A percentile compares a stretch with the other conserved stretches of the same genome.
Evolutionary conservation across 768 basidiomycete genomes (phyloP).

Genomic region (Boletus sp.): DNA sequence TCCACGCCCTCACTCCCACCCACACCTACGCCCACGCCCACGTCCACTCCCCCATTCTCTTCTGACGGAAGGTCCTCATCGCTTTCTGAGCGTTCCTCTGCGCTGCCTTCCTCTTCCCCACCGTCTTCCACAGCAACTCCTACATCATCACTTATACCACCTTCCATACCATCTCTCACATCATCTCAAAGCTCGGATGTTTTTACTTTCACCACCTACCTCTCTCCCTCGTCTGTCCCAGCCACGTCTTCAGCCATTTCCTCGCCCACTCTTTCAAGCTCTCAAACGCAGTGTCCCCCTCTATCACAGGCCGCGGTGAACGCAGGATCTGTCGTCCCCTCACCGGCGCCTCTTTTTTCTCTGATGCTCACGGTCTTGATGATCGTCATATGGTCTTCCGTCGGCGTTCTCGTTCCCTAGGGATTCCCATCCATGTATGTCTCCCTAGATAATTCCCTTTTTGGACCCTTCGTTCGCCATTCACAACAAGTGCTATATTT

Average conservation of each 20-base stretch:
- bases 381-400: conserved; percentile 22
- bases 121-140: background rate
- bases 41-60: background rate
- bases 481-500: background rate
- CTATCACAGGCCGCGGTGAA: conserved; percentile 1
- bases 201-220: background rate
- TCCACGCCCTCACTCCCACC: background rate
- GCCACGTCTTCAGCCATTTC: background rate
- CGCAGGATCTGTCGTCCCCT: conserved; percentile 5
- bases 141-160: background rate
- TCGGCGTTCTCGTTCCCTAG: conserved; percentile 28
- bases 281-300: conserved; percentile 23
- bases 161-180: background rate
- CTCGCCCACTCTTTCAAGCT: conserved; percentile 2
- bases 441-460: background rate
- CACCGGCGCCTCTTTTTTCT: conserved; percentile 8
- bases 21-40: background rate
- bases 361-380: conserved; percentile 25
- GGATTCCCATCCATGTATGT: background rate
- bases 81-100: background rate
- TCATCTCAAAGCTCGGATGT: background rate
- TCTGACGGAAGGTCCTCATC: background rate
- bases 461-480: background rate
- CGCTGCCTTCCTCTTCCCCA: background rate
- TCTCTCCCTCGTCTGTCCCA: background rate